phyloP scores from a whole-genome alignment of 139 green algal species.

The Picochlorum sp. region DNA sequence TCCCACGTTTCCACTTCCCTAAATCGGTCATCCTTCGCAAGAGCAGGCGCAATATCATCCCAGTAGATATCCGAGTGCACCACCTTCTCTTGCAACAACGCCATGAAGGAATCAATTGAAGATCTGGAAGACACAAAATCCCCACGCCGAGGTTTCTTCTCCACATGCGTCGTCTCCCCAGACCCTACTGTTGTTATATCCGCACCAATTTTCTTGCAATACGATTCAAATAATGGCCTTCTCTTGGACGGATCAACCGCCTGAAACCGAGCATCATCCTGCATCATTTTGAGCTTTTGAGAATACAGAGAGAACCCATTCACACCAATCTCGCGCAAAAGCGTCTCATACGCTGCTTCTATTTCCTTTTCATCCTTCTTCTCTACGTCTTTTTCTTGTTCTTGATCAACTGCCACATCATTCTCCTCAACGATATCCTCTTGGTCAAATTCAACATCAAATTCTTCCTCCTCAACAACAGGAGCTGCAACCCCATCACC shows the following conservation, averaged over 20 bases:
- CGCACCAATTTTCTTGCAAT: conserved; percentile 45
- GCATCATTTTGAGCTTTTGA: conserved; percentile 59
- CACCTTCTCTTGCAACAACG: conserved; percentile 53
- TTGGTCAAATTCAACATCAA: conserved; percentile 37
- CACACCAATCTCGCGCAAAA: conserved; percentile 56
- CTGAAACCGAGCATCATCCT: conserved; percentile 49
- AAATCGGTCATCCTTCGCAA: background rate
- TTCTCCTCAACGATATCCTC: conserved; percentile 11
- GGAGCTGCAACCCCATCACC: background rate
- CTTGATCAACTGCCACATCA: too few relatives aligned
- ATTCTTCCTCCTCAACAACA: conserved; percentile 1
- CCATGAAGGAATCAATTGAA: conserved; percentile 31
- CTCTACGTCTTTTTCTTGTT: background rate
- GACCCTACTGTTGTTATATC: background rate
- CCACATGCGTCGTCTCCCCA: too few relatives aligned
- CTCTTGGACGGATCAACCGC: conserved; percentile 45
- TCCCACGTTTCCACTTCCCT: conserved; percentile 7
- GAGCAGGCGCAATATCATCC: background rate
- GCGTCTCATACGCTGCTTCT: conserved; percentile 44
- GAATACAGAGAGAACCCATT: conserved; percentile 55
- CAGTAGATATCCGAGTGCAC: conserved; percentile 17
- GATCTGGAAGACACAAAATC: background rate
- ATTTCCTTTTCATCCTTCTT: background rate
- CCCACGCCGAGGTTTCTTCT: background rate
- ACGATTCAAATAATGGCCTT: conserved; percentile 67